Base-by-base conservation (phyloP, 116 monocot genomes). In the Zostera marina region DNA sequence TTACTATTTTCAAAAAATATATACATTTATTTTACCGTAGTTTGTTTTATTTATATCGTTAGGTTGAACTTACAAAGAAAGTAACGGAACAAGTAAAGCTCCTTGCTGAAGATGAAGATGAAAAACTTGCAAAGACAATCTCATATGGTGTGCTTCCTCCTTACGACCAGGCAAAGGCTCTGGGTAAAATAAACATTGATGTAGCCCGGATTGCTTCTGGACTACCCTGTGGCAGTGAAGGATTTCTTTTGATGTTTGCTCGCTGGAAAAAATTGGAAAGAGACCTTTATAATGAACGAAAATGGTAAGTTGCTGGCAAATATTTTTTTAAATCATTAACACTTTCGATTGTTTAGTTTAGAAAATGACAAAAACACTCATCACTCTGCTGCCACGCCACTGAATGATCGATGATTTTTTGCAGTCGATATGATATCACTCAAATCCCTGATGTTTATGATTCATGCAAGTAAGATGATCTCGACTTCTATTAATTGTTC, bases 391-490 rank as follows among this genome's bases (percentile, higher is more conserved):
- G 7, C 38, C 16, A 9, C 15, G 38, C 8, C 39, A 5, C 8
- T 40, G 25, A 32, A 15, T 39, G n/a, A 38, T 56, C 39, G 9
- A 38, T 38, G 2, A 39, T 41, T 54, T 68, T 25, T 54, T 84
- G 79, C 98, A 99, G 98, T 53, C 98, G 98, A 41, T 99, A 74
- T 69, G 98, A 99, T 54, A 79, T 91, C 54, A 99, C 98, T 45
- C 98, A 99, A 75, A 91, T 99, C 60, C 98, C 98, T 38, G 98
- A 99, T 77, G 84, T 99, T 57, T 99, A 99, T 68, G 98, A 99
- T 73, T 99, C 98, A 49, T 99, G 86, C 91, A 99, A 99, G 98
- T 99, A 77, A 77, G 98, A 9, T 38, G 39, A 38, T 56, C 56
- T 56, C 16, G 40, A 15, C 56, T 56, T 61, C 45, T 40, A 38